Conservation (phyloP, 805 yeast species). For the Suhomyces xylopsoci region DNA sequence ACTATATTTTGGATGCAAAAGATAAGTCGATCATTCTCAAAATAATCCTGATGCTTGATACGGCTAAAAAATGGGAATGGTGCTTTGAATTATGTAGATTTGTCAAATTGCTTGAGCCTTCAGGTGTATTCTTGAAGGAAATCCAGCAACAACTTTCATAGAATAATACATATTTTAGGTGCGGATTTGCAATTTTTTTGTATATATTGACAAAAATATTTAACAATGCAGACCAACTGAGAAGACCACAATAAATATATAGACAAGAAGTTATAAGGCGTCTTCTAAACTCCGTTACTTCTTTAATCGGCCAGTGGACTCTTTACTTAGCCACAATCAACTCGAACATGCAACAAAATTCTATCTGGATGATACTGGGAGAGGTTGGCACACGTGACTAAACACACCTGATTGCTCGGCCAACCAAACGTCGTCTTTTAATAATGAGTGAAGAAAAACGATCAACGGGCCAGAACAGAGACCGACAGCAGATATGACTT, state of each 20-base stretch:
- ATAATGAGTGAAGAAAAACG: not conserved
- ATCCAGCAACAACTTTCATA: conserved; percentile 3
- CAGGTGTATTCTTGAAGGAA: conserved; percentile 27
- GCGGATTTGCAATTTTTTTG: not conserved
- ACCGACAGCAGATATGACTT: conserved; percentile 40
- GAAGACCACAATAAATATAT: no score
- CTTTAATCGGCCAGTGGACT: not conserved
- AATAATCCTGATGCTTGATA: conserved; percentile 42
- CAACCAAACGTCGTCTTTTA: conserved; percentile 14
- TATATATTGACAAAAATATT: not conserved
- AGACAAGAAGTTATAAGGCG: no score
- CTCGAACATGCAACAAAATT: not conserved
- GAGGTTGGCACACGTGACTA: not conserved
- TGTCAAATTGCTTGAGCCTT: conserved; percentile 48
- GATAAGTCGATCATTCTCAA: conserved; percentile 43
- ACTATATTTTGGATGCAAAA: conserved; percentile 16
- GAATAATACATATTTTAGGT: not conserved
- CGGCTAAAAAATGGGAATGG: conserved; percentile 46
- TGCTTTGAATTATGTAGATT: conserved; percentile 55
- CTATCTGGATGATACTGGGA: not conserved
- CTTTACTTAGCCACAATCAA: not conserved
- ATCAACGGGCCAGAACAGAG: conserved; percentile 1
- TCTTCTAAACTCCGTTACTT: not conserved
- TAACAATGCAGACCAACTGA: not conserved
- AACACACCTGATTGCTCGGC: conserved; percentile 5